phyloP scores from a whole-genome alignment of 2,329 filamentous ascomycete genomes.

The Phaeoacremonium minimum region DNA sequence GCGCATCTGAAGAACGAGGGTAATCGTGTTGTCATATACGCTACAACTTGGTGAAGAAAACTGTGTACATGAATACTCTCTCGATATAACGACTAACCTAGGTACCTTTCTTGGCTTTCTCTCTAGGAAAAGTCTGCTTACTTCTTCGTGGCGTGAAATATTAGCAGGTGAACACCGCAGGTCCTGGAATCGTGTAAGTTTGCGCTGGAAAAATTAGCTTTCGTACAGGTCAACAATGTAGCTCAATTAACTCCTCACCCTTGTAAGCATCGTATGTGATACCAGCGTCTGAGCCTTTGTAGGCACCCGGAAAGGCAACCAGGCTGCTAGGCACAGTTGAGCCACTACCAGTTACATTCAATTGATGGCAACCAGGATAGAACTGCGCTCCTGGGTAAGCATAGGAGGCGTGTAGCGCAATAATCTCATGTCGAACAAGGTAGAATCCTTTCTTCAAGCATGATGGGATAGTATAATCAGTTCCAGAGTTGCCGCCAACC shows the following conservation, averaged over 20 bases:
- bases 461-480: constrained; percentile 48
- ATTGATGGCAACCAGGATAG: constrained; percentile 55
- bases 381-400: constrained; percentile 50
- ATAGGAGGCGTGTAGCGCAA: constrained; percentile 45
- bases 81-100: no score
- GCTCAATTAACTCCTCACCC: constrained; percentile 19
- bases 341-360: constrained; percentile 47
- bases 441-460: constrained; percentile 51
- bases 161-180: constrained; percentile 43
- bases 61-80: no score
- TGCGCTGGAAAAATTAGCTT: constrained; percentile 19
- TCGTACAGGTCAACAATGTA: neutral
- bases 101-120: no score
- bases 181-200: constrained; percentile 42
- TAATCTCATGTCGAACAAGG: constrained; percentile 54
- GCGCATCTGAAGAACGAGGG: no score
- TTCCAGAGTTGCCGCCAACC: constrained; percentile 33
- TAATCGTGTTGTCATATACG: no score
- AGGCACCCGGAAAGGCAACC: constrained; percentile 51
- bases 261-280: constrained; percentile 49
- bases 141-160: no score
- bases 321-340: constrained; percentile 32
- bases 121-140: no score
- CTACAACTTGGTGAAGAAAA: no score
- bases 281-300: constrained; percentile 42